Evolutionary conservation across 2,329 filamentous ascomycete genomes (phyloP).

Genomic region (Monosporascus sp.): DNA sequence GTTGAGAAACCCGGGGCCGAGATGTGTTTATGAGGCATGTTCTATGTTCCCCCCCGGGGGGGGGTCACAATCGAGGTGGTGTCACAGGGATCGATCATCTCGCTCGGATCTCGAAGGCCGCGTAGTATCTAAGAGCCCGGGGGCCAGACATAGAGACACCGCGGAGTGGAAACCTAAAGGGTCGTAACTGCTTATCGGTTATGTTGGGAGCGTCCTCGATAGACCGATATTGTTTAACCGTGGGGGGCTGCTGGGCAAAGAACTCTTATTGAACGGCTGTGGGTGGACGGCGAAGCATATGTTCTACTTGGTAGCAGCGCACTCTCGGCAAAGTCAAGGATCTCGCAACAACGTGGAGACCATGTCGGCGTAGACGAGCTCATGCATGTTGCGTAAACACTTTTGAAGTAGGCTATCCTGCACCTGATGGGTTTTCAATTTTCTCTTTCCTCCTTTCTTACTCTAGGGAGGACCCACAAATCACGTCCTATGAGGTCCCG

Average conservation of each 20-base stretch:
- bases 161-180: background rate
- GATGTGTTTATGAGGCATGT: background rate
- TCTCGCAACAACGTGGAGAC: background rate
- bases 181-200: background rate
- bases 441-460: too few relatives aligned
- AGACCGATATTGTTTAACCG: too few relatives aligned
- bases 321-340: background rate
- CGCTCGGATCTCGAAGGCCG: constrained; percentile 11
- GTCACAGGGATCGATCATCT: constrained; percentile 12
- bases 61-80: constrained; percentile 3
- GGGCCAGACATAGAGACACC: background rate
- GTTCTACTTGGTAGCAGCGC: background rate
- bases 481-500: background rate
- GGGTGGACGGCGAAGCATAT: background rate
- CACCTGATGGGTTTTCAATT: too few relatives aligned
- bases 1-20: too few relatives aligned
- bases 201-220: too few relatives aligned
- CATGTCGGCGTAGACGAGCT: background rate
- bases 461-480: too few relatives aligned
- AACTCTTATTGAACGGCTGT: background rate
- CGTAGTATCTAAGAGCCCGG: constrained; percentile 1
- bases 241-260: too few relatives aligned
- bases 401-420: too few relatives aligned
- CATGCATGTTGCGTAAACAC: background rate
- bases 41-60: too few relatives aligned